Conservation (phyloP, 176 grass and related monocot genomes). For the Canna indica region DNA sequence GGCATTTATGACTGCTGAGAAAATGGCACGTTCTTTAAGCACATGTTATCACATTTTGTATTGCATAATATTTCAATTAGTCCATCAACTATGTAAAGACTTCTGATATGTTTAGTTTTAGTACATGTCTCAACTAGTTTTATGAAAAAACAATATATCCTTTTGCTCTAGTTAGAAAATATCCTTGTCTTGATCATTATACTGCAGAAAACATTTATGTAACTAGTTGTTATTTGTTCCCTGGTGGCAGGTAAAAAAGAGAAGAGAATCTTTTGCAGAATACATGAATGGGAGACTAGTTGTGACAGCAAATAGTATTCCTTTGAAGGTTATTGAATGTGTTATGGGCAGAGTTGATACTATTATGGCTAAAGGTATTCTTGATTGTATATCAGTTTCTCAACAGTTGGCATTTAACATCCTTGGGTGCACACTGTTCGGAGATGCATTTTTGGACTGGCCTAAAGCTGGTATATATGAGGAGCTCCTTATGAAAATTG, state of each 20-base stretch:
- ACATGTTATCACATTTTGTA: not conserved
- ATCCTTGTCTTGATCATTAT: not conserved
- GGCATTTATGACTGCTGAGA: not conserved
- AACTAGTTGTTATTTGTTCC: constrained; percentile 3
- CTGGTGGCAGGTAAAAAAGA: constrained; percentile 48
- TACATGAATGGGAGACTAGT: constrained; percentile 56
- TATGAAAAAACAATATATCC: not conserved
- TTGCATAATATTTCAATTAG: not conserved
- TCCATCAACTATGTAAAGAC: not conserved
- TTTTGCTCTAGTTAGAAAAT: not conserved
- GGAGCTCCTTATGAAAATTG: constrained; percentile 65
- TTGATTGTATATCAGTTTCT: constrained; percentile 53
- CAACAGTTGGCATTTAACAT: constrained; percentile 64
- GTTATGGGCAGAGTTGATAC: constrained; percentile 35
- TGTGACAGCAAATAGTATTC: constrained; percentile 16
- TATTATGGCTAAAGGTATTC: constrained; percentile 35
- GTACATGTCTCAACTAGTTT: not conserved
- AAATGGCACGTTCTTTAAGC: not conserved
- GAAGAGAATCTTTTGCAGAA: constrained; percentile 58
- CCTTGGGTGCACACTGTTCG: constrained; percentile 62
- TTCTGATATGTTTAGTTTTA: not conserved
- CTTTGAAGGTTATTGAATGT: constrained; percentile 39
- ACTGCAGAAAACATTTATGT: not conserved
- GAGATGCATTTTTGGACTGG: constrained; percentile 74
- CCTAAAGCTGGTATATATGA: constrained; percentile 51